phyloP scores from a whole-genome alignment of 2,329 filamentous ascomycete species.

The Colletotrichum destructivum region DNA sequence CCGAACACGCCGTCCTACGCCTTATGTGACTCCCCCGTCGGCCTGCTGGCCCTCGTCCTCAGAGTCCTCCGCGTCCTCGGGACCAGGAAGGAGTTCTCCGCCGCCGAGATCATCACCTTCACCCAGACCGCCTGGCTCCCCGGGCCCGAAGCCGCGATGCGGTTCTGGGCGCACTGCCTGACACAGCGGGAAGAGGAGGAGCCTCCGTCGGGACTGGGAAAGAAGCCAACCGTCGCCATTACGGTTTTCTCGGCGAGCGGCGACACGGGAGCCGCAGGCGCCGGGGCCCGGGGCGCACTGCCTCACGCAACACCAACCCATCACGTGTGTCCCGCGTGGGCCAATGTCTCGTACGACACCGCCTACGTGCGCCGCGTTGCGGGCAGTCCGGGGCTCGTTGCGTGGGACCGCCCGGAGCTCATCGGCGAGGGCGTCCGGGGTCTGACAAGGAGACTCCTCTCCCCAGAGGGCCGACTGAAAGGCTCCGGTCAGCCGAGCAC shows the following conservation, averaged over 20 bases:
- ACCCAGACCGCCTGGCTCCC: constrained; percentile 77
- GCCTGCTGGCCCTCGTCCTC: constrained; percentile 69
- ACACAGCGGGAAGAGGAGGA: constrained; percentile 54
- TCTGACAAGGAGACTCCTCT: constrained; percentile 58
- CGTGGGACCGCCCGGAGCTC: constrained; percentile 64
- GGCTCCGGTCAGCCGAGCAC: constrained; percentile 46
- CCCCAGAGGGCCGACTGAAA: constrained; percentile 56
- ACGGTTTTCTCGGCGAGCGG: constrained; percentile 63
- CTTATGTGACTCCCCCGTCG: constrained; percentile 73
- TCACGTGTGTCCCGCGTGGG: constrained; percentile 67
- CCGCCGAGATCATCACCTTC: constrained; percentile 71
- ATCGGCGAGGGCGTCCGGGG: constrained; percentile 59
- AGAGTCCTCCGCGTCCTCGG: constrained; percentile 61
- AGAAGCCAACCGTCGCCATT: constrained; percentile 59
- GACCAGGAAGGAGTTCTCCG: constrained; percentile 58
- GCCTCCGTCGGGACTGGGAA: constrained; percentile 43
- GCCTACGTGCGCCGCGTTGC: constrained; percentile 56
- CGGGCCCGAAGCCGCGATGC: constrained; percentile 72
- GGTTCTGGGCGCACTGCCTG: constrained; percentile 67
- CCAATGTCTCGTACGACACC: constrained; percentile 59
- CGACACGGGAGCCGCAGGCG: constrained; percentile 22
- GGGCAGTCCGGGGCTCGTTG: constrained; percentile 61
- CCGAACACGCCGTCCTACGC: constrained; percentile 73
- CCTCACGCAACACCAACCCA: constrained; percentile 46
- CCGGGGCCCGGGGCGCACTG: constrained; percentile 42